Base-by-base conservation (phyloP, 2,329 filamentous ascomycete genomes). In the Ophiostoma tasmaniense region DNA sequence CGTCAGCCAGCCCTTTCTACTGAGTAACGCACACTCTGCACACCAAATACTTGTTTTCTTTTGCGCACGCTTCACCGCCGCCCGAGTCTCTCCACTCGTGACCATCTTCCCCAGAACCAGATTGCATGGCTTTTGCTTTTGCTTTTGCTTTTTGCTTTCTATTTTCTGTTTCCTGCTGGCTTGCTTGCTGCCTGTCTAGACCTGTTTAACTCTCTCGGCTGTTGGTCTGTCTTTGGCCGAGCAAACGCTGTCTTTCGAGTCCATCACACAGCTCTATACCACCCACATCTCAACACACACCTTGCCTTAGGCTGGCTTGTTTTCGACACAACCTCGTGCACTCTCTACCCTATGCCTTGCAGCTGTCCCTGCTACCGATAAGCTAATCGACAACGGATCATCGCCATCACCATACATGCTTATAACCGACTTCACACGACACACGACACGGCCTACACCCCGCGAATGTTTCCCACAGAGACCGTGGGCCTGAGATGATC, bases 401-500 rank as follows among this genome's bases (percentile, higher is more conserved):
- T 39, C 50, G 25, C 22, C 10, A 17, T 17, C 50, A 25, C 33
- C 33, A 33, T 33, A 33, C 3, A 33, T 33, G 33, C 33, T 33
- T 33, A 33, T 33, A 33, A 33, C 33, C 33, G 33, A 33, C 33
- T 33, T 6, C 33, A 33, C 33, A 42, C 37, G 37, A n/a, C 22
- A 28, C 52, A 59, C 25, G 22, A 30, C 52, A 25, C 17, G 28
- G 17, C 25, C 25, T 20, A 33, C 55, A 62, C 55, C 17, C 61
- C 37, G 35, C 69, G 65, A 30, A 71, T 68, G 59, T 50, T 50
- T n/a, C 17, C 17, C 10, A 33, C 69, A 64, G n/a, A 13, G 30
- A 45, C n/a, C 7, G 25, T 35, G 67, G 66, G 69, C 45, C 66
- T 71, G 73, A 68, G 55, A 71, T 72, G 72, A 69, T 52, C 59